Evolutionary conservation across 2,329 filamentous ascomycete genomes (phyloP), one percentile per base, ranked within the genome.

Genomic region (Xenoacremonium recifei): DNA sequence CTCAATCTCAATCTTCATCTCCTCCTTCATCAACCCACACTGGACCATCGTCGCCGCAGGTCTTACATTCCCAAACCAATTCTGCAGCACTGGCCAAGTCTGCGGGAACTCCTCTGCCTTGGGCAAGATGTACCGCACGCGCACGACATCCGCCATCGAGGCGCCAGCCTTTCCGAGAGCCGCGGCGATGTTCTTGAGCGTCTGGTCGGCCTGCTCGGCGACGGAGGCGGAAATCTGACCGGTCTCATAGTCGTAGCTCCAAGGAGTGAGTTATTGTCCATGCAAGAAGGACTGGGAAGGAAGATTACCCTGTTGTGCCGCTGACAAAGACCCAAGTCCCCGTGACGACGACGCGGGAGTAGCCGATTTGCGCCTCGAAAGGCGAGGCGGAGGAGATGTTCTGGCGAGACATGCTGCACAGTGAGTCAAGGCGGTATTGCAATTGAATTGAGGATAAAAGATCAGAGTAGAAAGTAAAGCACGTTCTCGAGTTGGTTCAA

Each of bases 1-100:
- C 39, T 71, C 67, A 34, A 71, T 70, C 52, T 71, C 68, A 50
- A 71, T 65, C 56, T 61, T 66, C 65, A 68, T 68, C 49, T 67
- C 65, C 25, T 76, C 73, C 52, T 75, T 70, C 70, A 78, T 72
- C 42, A 79, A 49, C 9, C 60, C 68, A 0, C 72, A 67, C 55
- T 76, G 69, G 1, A 77, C 55, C 75, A 79, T 79, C 2, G 73
- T 79, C 16, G 75, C 75, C 18, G 75, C 75, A 1, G 76, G 75
- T 21, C 68, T 60, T n/a, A 73, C 68, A 3, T 67, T 57, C 6
- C 72, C 73, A 36, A 79, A 64, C 69, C 71, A 78, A 49, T 66
- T 69, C 47, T 64, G 64, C 49, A 79, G 54, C 3, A 77, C 70
- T 2, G 71, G 67, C 75, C 74, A 79, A 13, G 69, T 73, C 52